A percentile compares a stretch with the other conserved stretches of the same genome.
Evolutionary conservation across 1,284 basidiomycete species (phyloP).

Genomic region (Ceratobasidium theobromae): DNA sequence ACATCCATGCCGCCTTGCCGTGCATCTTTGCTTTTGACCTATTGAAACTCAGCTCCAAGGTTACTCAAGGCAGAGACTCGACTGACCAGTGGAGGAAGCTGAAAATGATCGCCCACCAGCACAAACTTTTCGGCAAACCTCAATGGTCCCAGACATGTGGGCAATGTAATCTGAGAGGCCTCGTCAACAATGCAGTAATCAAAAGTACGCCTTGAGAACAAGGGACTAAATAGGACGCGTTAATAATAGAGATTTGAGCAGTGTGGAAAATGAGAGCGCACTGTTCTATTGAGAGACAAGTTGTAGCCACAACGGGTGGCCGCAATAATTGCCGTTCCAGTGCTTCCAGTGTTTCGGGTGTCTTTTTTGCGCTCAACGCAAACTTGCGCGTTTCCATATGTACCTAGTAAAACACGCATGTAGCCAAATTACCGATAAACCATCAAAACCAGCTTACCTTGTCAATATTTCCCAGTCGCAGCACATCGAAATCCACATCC

Average conservation of each 20-base stretch:
- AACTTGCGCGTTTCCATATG: constrained; percentile 75
- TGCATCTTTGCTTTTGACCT: constrained; percentile 82
- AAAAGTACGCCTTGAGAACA: constrained; percentile 83
- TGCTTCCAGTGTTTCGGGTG: constrained; percentile 68
- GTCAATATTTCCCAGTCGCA: constrained; percentile 87
- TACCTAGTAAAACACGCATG: constrained; percentile 51
- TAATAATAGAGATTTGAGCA: too few relatives aligned
- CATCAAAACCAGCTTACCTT: constrained; percentile 61
- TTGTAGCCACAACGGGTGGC: constrained; percentile 94
- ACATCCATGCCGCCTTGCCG: constrained; percentile 84
- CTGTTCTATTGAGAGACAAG: constrained; percentile 92
- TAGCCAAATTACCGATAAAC: neutral
- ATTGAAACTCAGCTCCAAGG: neutral
- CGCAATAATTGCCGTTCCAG: constrained; percentile 77
- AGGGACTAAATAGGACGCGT: constrained; percentile 63
- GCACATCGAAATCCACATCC: constrained; percentile 66
- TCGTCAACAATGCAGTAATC: constrained; percentile 99
- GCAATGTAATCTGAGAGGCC: constrained; percentile 95
- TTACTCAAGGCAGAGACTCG: constrained; percentile 3
- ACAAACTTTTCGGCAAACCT: constrained; percentile 89
- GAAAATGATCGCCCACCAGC: constrained; percentile 95
- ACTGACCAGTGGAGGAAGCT: constrained; percentile 89
- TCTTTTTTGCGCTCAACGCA: constrained; percentile 60
- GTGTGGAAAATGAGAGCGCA: constrained; percentile 48
- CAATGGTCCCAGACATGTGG: constrained; percentile 91